Base-by-base conservation (phyloP, 2,329 filamentous ascomycete species). In the Fusarium begoniae region DNA sequence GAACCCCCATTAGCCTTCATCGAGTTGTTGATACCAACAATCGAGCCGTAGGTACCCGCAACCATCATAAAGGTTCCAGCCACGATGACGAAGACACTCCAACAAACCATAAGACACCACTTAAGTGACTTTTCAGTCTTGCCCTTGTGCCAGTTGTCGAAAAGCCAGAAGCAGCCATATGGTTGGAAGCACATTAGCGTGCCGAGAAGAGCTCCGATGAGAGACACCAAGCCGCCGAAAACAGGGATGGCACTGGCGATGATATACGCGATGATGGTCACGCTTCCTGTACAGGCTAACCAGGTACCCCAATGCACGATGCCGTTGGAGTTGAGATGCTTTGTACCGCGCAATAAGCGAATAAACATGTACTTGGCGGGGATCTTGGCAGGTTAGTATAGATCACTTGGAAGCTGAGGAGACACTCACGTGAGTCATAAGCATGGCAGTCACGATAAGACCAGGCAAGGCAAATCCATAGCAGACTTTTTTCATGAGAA, bases 41-140 rank as follows among this genome's bases (percentile, higher is more conserved):
- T 75, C 0, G 84, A 84, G 2, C 84, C 84, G 55, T 86, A 87
- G 0, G 84, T 86, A 3, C 84, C 85, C 8, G 79, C 82, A 51
- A 86, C 73, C 79, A 83, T 86, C 14, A 86, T 69, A 65, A 86
- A 87, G 0, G 74, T 73, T 10, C 77, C 77, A 6, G 67, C 58
- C 2, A 62, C 20, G 4, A 75, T 72, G 11, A 75, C 53, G 53
- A 75, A 74, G 3, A 65, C 28, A 28, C 70, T 40, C 69, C 66
- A 74, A 10, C 35, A 32, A 22, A 72, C 70, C 61, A 74, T 70
- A 1, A 69, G n/a, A 18, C 30, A 64, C 73, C 73, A 75, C 13
- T 47, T 69, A 5, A 44, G 6, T 13, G 66, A 41, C 26, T 28
- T 69, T 10, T 24, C 24, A 3, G 41, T 26, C 50, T 66, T 56